Base-by-base conservation (phyloP, 495 filamentous ascomycete genomes). In the Aspergillus sclerotioniger region DNA sequence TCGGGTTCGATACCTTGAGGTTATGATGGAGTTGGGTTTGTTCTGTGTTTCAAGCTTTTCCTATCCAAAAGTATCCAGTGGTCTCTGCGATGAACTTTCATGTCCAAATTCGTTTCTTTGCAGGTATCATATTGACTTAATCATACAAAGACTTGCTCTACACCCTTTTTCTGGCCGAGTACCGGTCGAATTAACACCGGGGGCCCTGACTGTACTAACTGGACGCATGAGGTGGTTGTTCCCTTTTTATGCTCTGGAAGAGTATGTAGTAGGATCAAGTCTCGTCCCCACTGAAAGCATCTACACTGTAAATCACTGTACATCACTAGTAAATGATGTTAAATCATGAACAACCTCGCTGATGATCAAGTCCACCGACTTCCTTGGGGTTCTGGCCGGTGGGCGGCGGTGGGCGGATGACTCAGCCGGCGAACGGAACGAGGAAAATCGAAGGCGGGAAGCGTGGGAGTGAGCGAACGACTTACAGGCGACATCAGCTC, bases 401-500 rank as follows among this genome's bases (percentile, higher is more conserved):
- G n/a, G 16, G 41, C 41, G 51, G 43, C 13, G 48, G 47, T 17
- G 31, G 28, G 10, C 33, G 29, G 65, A 64, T 69, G 67, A 69
- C 57, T 69, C 67, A 69, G 67, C 63, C 46, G 39, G 57, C 16
- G 8, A 32, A 47, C 62, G 67, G 64, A 67, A 63, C 58, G 52
- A 58, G 56, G 59, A 65, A 69, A 69, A 69, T 60, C 48, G 63
- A 55, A 54, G 35, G 57, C 53, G 59, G 60, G 25, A 25, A 25
- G 25, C 25, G 25, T 55, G 56, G 59, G 54, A 59, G 50, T 47
- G 49, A 51, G 41, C 48, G 56, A 64, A 31, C n/a, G n/a, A n/a
- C 47, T 15, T 50, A 16, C 25, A 28, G 25, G 47, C 25, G 25
- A 16, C 28, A 50, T 32, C 63, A 61, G 61, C 57, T 69, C 54